Evolutionary conservation across 1,284 basidiomycete genomes (phyloP).

Genomic region (Apiotrichum domesticum): DNA sequence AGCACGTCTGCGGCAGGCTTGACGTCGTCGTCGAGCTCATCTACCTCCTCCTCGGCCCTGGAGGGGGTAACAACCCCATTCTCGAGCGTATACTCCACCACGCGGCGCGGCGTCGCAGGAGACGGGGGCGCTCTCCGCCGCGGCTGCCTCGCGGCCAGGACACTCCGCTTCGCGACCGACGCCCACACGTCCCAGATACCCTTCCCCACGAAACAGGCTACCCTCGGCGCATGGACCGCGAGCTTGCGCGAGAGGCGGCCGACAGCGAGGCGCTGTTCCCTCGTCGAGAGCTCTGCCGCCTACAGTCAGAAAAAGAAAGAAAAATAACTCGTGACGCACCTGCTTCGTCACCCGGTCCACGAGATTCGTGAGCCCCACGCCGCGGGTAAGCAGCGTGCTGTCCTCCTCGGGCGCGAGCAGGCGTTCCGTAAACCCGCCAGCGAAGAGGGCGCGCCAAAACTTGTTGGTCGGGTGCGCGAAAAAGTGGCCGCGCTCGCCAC

Average conservation of each 20-base stretch:
- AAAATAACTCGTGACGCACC: conserved; percentile 36
- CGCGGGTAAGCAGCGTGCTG: conserved; percentile 20
- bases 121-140: neutral
- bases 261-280: conserved; percentile 54
- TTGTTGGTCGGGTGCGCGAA: conserved; percentile 64
- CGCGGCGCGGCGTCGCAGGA: neutral
- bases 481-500: conserved; percentile 61
- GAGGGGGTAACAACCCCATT: neutral
- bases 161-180: conserved; percentile 26
- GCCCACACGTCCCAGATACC: conserved; percentile 59
- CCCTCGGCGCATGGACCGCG: conserved; percentile 52
- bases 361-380: conserved; percentile 58
- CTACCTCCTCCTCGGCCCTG: neutral
- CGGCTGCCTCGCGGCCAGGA: neutral
- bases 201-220: conserved; percentile 68
- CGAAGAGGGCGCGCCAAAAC: conserved; percentile 32
- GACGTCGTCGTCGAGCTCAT: neutral
- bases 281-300: conserved; percentile 54
- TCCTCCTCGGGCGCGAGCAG: conserved; percentile 40
- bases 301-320: neutral
- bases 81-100: neutral
- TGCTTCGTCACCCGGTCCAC: conserved; percentile 57
- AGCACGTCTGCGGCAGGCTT: neutral
- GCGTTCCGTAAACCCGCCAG: conserved; percentile 52
- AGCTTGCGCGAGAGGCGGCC: conserved; percentile 57